Evolutionary conservation across 176 grass and related monocot genomes (phyloP).

Genomic region (Phoenix roebelenii): DNA sequence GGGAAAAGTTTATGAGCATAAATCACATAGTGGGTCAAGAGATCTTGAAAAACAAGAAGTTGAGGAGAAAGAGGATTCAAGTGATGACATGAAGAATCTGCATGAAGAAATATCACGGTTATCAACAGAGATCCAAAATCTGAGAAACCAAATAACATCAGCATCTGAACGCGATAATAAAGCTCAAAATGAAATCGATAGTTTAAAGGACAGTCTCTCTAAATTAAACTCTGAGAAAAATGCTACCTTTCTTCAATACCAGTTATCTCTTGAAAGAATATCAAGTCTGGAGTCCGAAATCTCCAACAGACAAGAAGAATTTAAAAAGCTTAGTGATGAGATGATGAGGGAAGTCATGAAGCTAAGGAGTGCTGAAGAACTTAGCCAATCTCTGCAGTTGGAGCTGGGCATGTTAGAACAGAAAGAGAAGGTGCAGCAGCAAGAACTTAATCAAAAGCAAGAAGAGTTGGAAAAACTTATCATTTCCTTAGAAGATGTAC

Average conservation of each 20-base stretch:
- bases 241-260: constrained; percentile 35
- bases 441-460: constrained; percentile 52
- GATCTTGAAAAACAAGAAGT: not conserved
- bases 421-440: constrained; percentile 49
- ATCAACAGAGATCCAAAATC: constrained; percentile 48
- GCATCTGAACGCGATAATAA: constrained; percentile 64
- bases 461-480: constrained; percentile 46
- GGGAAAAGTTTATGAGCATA: constrained; percentile 20
- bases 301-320: constrained; percentile 39
- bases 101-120: constrained; percentile 67
- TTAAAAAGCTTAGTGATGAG: constrained; percentile 66
- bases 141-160: constrained; percentile 52
- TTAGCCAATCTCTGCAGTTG: constrained; percentile 40
- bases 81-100: constrained; percentile 33
- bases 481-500: constrained; percentile 41
- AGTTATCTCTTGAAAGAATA: constrained; percentile 42
- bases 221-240: constrained; percentile 55
- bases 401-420: constrained; percentile 48
- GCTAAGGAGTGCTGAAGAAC: constrained; percentile 51
- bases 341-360: constrained; percentile 50
- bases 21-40: not conserved
- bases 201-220: constrained; percentile 32
- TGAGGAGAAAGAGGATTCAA: constrained; percentile 32
- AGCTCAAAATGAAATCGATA: constrained; percentile 56
- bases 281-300: constrained; percentile 52